Conservation (phyloP, 805 yeast genomes). For the Ogataea henricii region DNA sequence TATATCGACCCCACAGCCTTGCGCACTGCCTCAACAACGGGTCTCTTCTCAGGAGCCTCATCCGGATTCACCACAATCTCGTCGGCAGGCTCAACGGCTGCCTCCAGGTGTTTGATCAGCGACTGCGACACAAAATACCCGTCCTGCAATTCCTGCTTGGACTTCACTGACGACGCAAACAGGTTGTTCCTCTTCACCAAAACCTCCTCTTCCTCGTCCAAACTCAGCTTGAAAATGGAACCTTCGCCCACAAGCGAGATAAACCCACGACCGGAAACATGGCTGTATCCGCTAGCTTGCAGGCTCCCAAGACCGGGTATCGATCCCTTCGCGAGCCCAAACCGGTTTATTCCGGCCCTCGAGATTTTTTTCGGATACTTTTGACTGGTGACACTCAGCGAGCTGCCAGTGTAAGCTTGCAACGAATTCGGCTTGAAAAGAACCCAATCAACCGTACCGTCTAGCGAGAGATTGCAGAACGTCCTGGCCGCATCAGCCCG, state of each 20-base stretch:
- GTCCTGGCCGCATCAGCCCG: conserved; percentile 34
- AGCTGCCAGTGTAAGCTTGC: conserved; percentile 56
- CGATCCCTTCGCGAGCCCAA: conserved; percentile 27
- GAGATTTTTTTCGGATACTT: conserved; percentile 43
- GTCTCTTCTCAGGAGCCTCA: conserved; percentile 8
- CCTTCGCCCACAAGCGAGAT: conserved; percentile 58
- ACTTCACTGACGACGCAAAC: conserved; percentile 53
- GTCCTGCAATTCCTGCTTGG: conserved; percentile 43
- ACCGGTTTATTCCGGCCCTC: conserved; percentile 32
- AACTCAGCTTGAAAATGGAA: conserved; percentile 47
- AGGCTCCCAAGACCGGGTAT: conserved; percentile 44
- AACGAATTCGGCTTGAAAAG: conserved; percentile 48
- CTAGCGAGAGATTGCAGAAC: conserved; percentile 48
- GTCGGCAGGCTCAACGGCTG: conserved; percentile 10
- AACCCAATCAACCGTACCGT: conserved; percentile 68
- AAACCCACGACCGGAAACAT: conserved; percentile 59
- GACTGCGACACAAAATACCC: conserved; percentile 22
- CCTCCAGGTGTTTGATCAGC: conserved; percentile 17
- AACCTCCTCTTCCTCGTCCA: conserved; percentile 49
- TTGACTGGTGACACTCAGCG: conserved; percentile 43
- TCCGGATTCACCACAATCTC: conserved; percentile 18
- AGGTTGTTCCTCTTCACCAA: conserved; percentile 48
- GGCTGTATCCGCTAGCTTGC: conserved; percentile 44
- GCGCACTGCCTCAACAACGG: conserved; percentile 3
- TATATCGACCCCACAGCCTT: not conserved